Evolutionary conservation across 257 asterid genomes (phyloP).

Genomic region (Fraxinus americana): DNA sequence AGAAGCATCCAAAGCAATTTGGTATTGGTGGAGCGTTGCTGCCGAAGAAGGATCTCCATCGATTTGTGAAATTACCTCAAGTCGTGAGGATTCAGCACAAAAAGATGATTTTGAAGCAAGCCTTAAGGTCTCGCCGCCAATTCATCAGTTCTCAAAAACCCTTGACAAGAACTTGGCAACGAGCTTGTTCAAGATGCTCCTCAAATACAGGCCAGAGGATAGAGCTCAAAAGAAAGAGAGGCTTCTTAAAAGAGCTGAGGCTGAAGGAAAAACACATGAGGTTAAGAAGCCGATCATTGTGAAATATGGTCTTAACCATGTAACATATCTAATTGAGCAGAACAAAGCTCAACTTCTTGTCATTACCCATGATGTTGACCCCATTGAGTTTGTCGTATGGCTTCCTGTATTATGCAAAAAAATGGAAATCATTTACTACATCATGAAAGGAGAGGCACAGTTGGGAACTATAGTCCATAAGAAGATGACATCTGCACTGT

Average conservation of each 20-base stretch:
- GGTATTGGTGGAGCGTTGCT: constrained; percentile 61
- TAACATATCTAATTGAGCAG: constrained; percentile 56
- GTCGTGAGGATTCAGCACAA: constrained; percentile 58
- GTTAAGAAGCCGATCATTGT: constrained; percentile 49
- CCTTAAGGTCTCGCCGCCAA: constrained; percentile 53
- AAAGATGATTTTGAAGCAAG: constrained; percentile 52
- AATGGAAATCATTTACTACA: constrained; percentile 53
- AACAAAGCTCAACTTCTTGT: constrained; percentile 55
- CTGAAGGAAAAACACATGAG: constrained; percentile 46
- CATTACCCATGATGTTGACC: constrained; percentile 60
- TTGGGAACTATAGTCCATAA: constrained; percentile 56
- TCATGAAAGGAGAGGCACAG: constrained; percentile 52
- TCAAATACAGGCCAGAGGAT: constrained; percentile 50
- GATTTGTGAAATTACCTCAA: constrained; percentile 61
- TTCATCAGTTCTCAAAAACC: constrained; percentile 60
- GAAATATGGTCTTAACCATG: constrained; percentile 54
- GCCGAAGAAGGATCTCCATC: constrained; percentile 58
- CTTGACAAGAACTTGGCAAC: constrained; percentile 53
- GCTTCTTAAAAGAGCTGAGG: constrained; percentile 34
- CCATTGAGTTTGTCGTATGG: constrained; percentile 57
- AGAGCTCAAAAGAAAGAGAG: too few species aligned
- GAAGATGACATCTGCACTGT: constrained; percentile 52
- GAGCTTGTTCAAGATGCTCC: constrained; percentile 44
- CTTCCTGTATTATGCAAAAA: constrained; percentile 59
- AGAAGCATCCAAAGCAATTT: constrained; percentile 58